phyloP scores from a whole-genome alignment of 176 grass and related monocot species.

The Oryza longistaminata region DNA sequence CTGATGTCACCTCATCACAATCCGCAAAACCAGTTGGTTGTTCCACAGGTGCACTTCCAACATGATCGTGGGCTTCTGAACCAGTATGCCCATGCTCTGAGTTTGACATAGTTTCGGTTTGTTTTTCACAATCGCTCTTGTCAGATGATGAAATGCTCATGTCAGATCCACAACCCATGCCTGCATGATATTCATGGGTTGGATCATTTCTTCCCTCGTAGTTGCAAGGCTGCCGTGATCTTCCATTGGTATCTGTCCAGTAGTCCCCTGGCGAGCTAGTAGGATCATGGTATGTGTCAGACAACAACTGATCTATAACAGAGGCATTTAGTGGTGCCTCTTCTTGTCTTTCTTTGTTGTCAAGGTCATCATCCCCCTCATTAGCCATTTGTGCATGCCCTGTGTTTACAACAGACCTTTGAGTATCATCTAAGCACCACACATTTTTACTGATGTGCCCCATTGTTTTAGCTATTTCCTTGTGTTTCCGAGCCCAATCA shows the following conservation, averaged over 20 bases:
- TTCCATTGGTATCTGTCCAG: conserved; percentile 46
- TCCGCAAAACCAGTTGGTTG: background rate
- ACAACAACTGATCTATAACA: conserved; percentile 27
- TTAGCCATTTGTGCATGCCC: conserved; percentile 22
- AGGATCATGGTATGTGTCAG: conserved; percentile 44
- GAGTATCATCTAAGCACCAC: conserved; percentile 4
- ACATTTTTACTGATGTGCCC: conserved; percentile 44
- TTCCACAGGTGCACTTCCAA: background rate
- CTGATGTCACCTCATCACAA: conserved; percentile 37
- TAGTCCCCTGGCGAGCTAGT: conserved; percentile 48
- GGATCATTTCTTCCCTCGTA: conserved; percentile 27
- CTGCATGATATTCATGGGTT: conserved; percentile 20
- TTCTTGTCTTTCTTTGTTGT: conserved; percentile 24
- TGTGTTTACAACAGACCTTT: background rate
- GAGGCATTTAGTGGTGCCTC: conserved; percentile 11
- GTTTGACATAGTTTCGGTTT: conserved; percentile 9
- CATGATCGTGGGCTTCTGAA: conserved; percentile 3
- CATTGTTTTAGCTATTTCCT: conserved; percentile 58
- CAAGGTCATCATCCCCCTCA: background rate
- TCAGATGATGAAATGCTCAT: conserved; percentile 66
- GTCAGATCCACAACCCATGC: conserved; percentile 24
- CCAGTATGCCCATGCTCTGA: background rate
- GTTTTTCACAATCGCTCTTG: conserved; percentile 8
- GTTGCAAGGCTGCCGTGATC: conserved; percentile 41
- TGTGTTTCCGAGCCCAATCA: conserved; percentile 75